Conservation (phyloP, 2,329 filamentous ascomycete genomes). For the Sclerotiophoma versabilis region DNA sequence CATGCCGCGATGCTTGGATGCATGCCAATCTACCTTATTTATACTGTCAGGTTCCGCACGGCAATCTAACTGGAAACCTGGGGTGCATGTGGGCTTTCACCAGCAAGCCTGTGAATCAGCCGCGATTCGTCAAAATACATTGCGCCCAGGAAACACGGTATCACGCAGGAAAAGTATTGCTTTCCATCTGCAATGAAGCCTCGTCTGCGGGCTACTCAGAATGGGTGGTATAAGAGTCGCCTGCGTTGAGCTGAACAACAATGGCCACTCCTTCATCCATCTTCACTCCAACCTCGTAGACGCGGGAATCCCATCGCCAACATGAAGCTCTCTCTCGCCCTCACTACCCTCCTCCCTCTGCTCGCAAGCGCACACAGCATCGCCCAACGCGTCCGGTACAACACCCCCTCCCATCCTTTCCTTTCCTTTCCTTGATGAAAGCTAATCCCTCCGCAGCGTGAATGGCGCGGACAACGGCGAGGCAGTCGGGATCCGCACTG, state of each 20-base stretch:
- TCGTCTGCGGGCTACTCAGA: not conserved
- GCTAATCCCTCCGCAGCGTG: slow-evolving; percentile 20
- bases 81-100: slow-evolving; percentile 2
- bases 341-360: slow-evolving; percentile 39
- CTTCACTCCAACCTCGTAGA: not conserved
- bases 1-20: not conserved
- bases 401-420: not conserved
- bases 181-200: not conserved
- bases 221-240: not conserved
- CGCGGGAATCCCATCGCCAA: not conserved
- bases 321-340: slow-evolving; percentile 41
- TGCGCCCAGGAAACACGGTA: slow-evolving; percentile 4
- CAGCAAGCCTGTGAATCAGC: not conserved
- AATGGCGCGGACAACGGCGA: slow-evolving; percentile 56
- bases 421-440: not conserved
- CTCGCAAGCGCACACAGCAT: slow-evolving; percentile 52
- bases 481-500: slow-evolving; percentile 59
- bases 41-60: not conserved
- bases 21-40: not conserved
- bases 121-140: slow-evolving; percentile 6
- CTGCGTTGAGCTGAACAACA: not conserved
- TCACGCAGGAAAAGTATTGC: not conserved
- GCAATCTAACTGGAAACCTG: slow-evolving; percentile 5
- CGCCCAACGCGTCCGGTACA: slow-evolving; percentile 52
- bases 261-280: not conserved